Conservation (phyloP, 2,329 filamentous ascomycete species). For the Thermoascus crustaceus region DNA sequence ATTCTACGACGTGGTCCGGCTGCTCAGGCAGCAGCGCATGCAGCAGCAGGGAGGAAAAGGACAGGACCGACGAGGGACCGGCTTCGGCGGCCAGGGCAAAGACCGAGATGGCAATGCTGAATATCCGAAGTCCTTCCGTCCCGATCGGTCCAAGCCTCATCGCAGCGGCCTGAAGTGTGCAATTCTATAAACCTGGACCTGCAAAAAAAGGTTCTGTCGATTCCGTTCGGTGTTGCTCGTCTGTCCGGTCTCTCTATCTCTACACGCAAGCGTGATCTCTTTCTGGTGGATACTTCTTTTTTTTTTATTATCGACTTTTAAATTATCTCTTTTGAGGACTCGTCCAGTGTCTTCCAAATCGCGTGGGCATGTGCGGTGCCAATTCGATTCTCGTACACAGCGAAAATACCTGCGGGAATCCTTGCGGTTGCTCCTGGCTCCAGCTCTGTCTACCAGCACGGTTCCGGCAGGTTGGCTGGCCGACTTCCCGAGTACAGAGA, state of each 20-base stretch:
- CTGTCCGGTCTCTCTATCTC: conserved; percentile 2
- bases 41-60: conserved; percentile 29
- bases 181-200: conserved; percentile 26
- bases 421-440: conserved; percentile 2
- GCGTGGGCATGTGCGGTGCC: conserved; percentile 1
- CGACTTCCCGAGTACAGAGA: background rate
- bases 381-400: conserved; percentile 1
- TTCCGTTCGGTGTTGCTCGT: conserved; percentile 2
- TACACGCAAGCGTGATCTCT: conserved; percentile 5
- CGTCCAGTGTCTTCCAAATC: background rate
- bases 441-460: background rate
- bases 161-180: conserved; percentile 29
- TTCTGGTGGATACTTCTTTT: conserved; percentile 2
- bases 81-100: conserved; percentile 22
- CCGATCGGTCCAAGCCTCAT: conserved; percentile 29
- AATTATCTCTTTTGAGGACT: background rate
- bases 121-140: conserved; percentile 32
- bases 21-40: conserved; percentile 75
- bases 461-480: background rate
- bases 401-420: background rate
- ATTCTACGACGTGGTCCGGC: conserved; percentile 93
- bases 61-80: conserved; percentile 30
- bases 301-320: too few relatives aligned
- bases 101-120: conserved; percentile 31
- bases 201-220: conserved; percentile 1